Evolutionary conservation across 768 basidiomycete genomes (phyloP).

Genomic region (Macrolepiota fuliginosa): DNA sequence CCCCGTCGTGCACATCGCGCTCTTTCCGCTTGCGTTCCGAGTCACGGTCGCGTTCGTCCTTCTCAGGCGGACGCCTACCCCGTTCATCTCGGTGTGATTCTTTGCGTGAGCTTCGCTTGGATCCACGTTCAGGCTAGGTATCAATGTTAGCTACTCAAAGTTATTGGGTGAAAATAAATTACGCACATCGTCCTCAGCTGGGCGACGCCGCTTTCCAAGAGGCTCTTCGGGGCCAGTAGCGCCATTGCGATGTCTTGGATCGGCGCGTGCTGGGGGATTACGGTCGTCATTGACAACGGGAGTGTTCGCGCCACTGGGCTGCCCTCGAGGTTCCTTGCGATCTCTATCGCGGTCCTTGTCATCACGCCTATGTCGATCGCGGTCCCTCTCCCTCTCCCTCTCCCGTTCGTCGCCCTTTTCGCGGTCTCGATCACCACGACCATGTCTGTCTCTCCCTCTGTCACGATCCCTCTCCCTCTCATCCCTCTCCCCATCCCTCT

Average conservation of each 20-base stretch:
- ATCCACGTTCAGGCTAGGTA: slow-evolving; percentile 62
- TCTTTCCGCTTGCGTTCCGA: slow-evolving; percentile 42
- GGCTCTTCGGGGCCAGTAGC: slow-evolving; percentile 52
- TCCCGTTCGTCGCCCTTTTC: slow-evolving; percentile 58
- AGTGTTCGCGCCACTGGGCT: slow-evolving; percentile 31
- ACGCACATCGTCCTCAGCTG: slow-evolving; percentile 73
- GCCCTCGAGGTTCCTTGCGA: slow-evolving; percentile 59
- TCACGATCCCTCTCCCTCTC: slow-evolving; percentile 42
- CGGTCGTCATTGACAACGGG: slow-evolving; percentile 47
- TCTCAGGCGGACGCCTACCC: slow-evolving; percentile 60
- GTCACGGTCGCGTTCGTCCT: slow-evolving; percentile 61
- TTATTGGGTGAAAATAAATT: slow-evolving; percentile 1
- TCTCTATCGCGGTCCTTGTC: slow-evolving; percentile 67
- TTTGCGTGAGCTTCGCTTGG: slow-evolving; percentile 82
- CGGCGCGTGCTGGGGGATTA: slow-evolving; percentile 56
- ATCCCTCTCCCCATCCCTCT: slow-evolving; percentile 26
- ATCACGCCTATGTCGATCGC: slow-evolving; percentile 55
- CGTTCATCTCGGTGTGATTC: slow-evolving; percentile 78
- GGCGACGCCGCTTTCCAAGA: slow-evolving; percentile 70
- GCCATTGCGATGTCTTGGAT: slow-evolving; percentile 51
- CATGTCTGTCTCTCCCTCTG: slow-evolving; percentile 40
- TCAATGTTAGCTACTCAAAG: slow-evolving; percentile 14
- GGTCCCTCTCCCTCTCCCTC: slow-evolving; percentile 53
- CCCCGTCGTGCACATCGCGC: slow-evolving; percentile 56
- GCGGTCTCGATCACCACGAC: slow-evolving; percentile 44